A percentile compares a stretch with the other conserved stretches of the same genome.
Conservation (phyloP, 106 monocot species). For the Allium sativum region DNA sequence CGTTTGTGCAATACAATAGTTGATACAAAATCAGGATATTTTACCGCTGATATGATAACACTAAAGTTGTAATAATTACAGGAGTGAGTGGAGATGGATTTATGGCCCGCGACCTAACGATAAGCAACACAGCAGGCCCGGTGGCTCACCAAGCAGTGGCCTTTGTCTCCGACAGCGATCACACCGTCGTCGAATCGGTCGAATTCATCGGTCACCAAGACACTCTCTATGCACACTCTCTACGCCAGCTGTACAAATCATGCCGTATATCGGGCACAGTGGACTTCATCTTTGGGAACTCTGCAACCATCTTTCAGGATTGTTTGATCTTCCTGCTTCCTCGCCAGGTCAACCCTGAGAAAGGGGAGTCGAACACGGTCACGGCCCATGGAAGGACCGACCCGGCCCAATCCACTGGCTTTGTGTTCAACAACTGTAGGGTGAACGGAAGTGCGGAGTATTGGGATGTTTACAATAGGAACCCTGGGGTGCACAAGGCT, state of each 20-base stretch:
- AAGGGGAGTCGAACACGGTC: conserved; percentile 40
- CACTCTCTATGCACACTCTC: conserved; percentile 75
- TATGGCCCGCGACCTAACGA: conserved; percentile 49
- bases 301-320: conserved; percentile 43
- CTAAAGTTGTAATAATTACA: too few species aligned
- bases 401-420: conserved; percentile 16
- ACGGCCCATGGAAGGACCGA: conserved; percentile 15
- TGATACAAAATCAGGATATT: too few species aligned
- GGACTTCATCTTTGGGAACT: conserved; percentile 77
- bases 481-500: conserved; percentile 3
- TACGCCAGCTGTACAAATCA: conserved; percentile 58
- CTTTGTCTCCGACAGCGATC: conserved; percentile 75
- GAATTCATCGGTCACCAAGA: conserved; percentile 91
- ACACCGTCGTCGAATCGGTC: conserved; percentile 47
- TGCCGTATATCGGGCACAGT: conserved; percentile 71
- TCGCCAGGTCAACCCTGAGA: conserved; percentile 19
- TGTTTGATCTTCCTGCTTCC: conserved; percentile 26
- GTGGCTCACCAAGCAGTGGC: conserved; percentile 89
- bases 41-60: too few species aligned
- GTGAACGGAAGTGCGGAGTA: conserved; percentile 6
- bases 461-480: conserved; percentile 1
- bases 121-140: conserved; percentile 63
- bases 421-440: conserved; percentile 9
- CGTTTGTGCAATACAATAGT: too few species aligned
- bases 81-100: too few species aligned